Evolutionary conservation across 805 yeast genomes (phyloP), one percentile per base, ranked within the genome.

Genomic region (Saccharomycopsis oosterbeekiorum): DNA sequence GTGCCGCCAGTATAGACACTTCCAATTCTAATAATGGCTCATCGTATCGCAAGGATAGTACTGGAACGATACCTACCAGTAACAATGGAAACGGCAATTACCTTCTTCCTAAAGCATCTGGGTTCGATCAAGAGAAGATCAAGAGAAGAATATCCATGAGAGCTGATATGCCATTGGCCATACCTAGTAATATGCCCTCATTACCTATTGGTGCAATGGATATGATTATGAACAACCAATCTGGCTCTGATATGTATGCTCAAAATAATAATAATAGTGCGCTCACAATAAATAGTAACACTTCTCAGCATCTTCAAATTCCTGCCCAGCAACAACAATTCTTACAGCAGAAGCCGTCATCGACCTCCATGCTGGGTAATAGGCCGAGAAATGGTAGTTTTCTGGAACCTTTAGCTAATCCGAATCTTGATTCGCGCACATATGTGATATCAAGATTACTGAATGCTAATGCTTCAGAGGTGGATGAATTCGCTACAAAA

Each of bases 381-480:
- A 11, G 68, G 64, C 58, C 62, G 69, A 63, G 59, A 39, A 47
- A 55, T 19, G 51, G 26, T 11, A 64, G 60, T 40, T 55, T 60
- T 26, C 63, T 78, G 54, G 67, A 71, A 26, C 68, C 75, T 41
- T 67, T 81, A 17, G 70, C 78, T 2, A 74, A 73, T 41, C 74
- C 76, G 1, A 64, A 71, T 2, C 82, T 80, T 65, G 76, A 81
- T 64, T 83, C 86, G 0, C 76, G 75, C 26, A 61, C 67, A 1
- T 84, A 77, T 67, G 79, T 84, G 2, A 76, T 77, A 12, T 68
- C 74, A 14, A 80, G 82, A 60, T 70, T 89, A 63, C 75, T 83
- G 11, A 80, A 83, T 64, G 89, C 90, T 1, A 81, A 86, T 6
- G 93, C 92, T 1, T 72, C 82, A 1, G 88, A 85, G 63, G 86